A percentile compares a stretch with the other conserved stretches of the same genome.
These are phyloP conservation scores for Pseudopediastrum boryanum DNA, from an alignment of 139 green algal species.

Conservation along the genomic window DNA sequence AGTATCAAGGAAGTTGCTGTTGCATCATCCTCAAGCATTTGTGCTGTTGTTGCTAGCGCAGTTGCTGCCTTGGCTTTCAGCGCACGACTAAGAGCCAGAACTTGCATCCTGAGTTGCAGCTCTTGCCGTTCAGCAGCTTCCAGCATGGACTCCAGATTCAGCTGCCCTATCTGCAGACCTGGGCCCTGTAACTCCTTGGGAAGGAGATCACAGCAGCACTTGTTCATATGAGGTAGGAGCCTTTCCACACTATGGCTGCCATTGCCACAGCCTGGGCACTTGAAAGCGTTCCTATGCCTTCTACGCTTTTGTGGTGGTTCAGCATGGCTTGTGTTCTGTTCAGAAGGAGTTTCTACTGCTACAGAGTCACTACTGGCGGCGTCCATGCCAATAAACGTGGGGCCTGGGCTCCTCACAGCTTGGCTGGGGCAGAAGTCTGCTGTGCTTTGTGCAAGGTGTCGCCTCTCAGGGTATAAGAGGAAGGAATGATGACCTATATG, in stretches of 20 bases:
- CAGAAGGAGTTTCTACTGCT: too few relatives aligned
- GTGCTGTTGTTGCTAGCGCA: neutral
- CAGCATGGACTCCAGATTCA: neutral
- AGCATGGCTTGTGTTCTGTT: too few relatives aligned
- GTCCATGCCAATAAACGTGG: too few relatives aligned
- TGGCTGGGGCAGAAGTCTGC: too few relatives aligned
- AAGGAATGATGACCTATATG: too few relatives aligned
- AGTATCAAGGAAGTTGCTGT: neutral
- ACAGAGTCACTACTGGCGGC: too few relatives aligned
- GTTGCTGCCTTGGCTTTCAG: neutral
- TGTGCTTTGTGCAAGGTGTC: too few relatives aligned
- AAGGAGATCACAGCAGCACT: slow-evolving; percentile 29
- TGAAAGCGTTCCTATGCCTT: neutral
- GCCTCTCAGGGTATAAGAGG: too few relatives aligned
- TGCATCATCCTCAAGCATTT: neutral
- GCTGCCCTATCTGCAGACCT: neutral
- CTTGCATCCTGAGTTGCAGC: too few relatives aligned
- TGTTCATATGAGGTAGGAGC: slow-evolving; percentile 12
- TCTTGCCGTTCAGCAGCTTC: neutral
- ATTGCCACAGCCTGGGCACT: slow-evolving; percentile 23
- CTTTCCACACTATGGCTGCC: neutral
- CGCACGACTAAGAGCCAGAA: too few relatives aligned
- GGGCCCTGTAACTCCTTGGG: neutral
- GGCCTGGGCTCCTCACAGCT: too few relatives aligned
- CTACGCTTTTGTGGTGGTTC: too few relatives aligned